These are phyloP conservation scores for Epichloe typhina DNA, from an alignment of 2,329 filamentous ascomycete genomes.

Conservation along the genomic window DNA sequence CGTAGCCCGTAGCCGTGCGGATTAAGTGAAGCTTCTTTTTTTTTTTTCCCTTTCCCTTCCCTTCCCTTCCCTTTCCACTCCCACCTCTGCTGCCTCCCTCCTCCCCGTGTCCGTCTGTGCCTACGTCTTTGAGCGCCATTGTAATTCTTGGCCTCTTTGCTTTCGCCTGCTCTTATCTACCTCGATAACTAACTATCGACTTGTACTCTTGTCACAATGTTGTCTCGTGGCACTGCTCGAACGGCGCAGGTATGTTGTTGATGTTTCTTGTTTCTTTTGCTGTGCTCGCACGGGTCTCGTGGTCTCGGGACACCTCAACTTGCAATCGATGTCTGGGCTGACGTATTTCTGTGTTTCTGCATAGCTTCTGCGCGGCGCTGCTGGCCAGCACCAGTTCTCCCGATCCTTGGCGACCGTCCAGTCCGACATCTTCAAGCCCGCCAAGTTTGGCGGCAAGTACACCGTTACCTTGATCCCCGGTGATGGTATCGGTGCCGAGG, in stretches of 20 bases:
- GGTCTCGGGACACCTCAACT: not conserved
- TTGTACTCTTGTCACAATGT: slow-evolving; percentile 29
- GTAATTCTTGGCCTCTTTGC: not conserved
- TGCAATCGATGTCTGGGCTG: not conserved
- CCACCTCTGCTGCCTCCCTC: not conserved
- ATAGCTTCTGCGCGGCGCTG: slow-evolving; percentile 40
- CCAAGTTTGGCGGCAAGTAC: slow-evolving; percentile 98
- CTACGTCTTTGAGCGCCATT: not conserved
- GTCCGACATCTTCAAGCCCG: slow-evolving; percentile 96
- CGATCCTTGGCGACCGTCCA: slow-evolving; percentile 68
- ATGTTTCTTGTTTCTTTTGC: not conserved
- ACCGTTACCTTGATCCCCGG: slow-evolving; percentile 96
- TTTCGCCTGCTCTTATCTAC: slow-evolving; percentile 1
- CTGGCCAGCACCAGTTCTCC: slow-evolving; percentile 29
- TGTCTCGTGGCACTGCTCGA: slow-evolving; percentile 44
- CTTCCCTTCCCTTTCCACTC: not conserved
- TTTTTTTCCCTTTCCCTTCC: not conserved
- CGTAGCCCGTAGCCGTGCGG: too few species aligned
- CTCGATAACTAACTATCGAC: not conserved
- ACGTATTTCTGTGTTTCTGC: not conserved
- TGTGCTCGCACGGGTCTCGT: not conserved
- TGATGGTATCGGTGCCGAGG: slow-evolving; percentile 96
- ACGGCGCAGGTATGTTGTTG: slow-evolving; percentile 40
- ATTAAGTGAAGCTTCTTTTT: not conserved
- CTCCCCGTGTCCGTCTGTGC: not conserved